Evolutionary conservation across 805 yeast species (phyloP).

Genomic region (Hanseniaspora pseudoguilliermondii): DNA sequence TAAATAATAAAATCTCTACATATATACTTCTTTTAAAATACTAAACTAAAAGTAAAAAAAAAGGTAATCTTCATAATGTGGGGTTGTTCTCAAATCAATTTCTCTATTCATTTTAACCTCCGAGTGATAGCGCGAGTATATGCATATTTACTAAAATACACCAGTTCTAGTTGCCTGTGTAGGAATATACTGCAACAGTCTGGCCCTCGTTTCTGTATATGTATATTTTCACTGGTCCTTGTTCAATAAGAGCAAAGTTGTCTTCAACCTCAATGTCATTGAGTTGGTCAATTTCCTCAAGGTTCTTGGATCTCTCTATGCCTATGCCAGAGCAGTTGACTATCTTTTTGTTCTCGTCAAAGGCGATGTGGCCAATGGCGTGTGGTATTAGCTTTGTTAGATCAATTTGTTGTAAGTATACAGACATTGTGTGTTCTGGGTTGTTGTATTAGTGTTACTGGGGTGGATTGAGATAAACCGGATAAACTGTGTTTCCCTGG

Average conservation of each 20-base stretch:
- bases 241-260: slow-evolving; percentile 21
- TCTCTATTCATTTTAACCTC: not conserved
- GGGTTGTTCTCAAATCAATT: no score
- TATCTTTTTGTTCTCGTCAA: slow-evolving; percentile 24
- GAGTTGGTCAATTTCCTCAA: slow-evolving; percentile 20
- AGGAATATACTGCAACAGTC: slow-evolving; percentile 21
- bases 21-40: no score
- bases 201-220: slow-evolving; percentile 22
- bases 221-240: slow-evolving; percentile 17
- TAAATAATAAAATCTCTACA: no score
- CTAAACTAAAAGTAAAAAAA: not conserved
- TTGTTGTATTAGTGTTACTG: not conserved
- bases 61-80: no score
- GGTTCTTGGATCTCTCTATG: slow-evolving; percentile 16
- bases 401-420: slow-evolving; percentile 10
- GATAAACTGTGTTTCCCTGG: not conserved
- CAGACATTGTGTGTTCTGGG: not conserved
- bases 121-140: not conserved
- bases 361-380: slow-evolving; percentile 23
- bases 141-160: no score
- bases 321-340: slow-evolving; percentile 25
- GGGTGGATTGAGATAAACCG: not conserved
- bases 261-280: slow-evolving; percentile 19
- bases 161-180: not conserved
- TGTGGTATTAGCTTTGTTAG: slow-evolving; percentile 18